These are phyloP conservation scores for Tuber brumale DNA, from an alignment of 495 filamentous ascomycete species.

Conservation along the genomic window DNA sequence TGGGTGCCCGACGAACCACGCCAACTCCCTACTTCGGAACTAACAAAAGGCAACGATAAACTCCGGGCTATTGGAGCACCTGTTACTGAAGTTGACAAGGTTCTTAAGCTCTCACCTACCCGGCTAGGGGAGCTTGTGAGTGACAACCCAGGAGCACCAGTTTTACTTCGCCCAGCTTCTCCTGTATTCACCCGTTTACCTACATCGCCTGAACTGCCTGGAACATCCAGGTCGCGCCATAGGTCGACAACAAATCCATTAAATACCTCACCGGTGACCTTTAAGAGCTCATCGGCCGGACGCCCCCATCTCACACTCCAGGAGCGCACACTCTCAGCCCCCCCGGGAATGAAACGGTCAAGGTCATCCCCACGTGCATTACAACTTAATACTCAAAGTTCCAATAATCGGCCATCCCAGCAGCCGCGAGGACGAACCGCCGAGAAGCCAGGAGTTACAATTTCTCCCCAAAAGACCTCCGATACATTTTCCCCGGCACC, in stretches of 20 bases:
- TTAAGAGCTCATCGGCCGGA: constrained; percentile 8
- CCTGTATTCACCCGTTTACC: constrained; percentile 10
- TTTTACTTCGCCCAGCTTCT: constrained; percentile 15
- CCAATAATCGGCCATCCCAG: constrained; percentile 15
- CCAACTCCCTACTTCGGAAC: constrained; percentile 13
- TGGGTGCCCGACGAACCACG: constrained; percentile 18
- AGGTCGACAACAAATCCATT: constrained; percentile 23
- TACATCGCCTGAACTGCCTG: background rate
- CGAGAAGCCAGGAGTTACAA: constrained; percentile 17
- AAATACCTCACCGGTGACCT: constrained; percentile 20
- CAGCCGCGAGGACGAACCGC: constrained; percentile 20
- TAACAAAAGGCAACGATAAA: constrained; percentile 14
- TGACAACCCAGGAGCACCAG: constrained; percentile 22
- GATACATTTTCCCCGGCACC: constrained; percentile 7
- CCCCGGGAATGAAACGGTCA: constrained; percentile 26
- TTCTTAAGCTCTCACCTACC: constrained; percentile 25
- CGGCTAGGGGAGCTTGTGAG: constrained; percentile 22
- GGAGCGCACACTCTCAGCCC: constrained; percentile 27
- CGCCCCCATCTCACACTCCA: constrained; percentile 14
- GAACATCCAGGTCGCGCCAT: constrained; percentile 13
- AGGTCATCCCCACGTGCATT: constrained; percentile 27
- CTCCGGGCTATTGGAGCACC: constrained; percentile 1
- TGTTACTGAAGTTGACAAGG: constrained; percentile 16
- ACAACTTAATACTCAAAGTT: constrained; percentile 28
- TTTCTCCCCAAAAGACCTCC: constrained; percentile 21